Evolutionary conservation across 176 grass and related monocot species (phyloP).

Genomic region (Oryza brachyantha): DNA sequence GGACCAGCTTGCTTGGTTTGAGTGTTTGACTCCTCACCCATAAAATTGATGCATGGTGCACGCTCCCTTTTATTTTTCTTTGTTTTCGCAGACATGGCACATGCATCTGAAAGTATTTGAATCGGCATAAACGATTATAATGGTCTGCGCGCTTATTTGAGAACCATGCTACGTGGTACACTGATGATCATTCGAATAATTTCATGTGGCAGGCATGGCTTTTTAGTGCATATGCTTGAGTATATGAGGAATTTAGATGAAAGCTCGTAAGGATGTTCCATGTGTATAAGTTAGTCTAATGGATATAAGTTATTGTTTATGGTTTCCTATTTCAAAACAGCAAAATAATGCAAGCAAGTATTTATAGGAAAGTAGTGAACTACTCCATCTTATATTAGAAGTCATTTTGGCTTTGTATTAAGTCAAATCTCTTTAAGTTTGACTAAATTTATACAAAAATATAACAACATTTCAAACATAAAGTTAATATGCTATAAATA

Average conservation of each 20-base stretch:
- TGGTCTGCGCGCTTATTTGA: slow-evolving; percentile 6
- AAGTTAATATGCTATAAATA: too few species aligned
- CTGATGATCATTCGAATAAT: slow-evolving; percentile 21
- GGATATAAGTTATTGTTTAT: neutral
- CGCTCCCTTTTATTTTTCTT: neutral
- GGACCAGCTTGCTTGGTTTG: slow-evolving; percentile 33
- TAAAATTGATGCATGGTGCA: slow-evolving; percentile 29
- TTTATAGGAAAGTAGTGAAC: neutral
- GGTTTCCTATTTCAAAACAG: neutral
- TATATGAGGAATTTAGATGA: neutral
- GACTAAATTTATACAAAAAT: too few species aligned
- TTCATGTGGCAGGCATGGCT: slow-evolving; percentile 21
- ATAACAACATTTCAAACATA: too few species aligned
- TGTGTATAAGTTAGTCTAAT: neutral
- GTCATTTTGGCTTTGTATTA: too few species aligned
- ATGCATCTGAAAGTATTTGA: slow-evolving; percentile 28
- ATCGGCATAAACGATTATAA: slow-evolving; percentile 20
- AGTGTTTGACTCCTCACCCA: slow-evolving; percentile 33
- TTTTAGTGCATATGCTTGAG: neutral
- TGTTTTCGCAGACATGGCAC: slow-evolving; percentile 20
- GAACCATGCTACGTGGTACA: slow-evolving; percentile 11
- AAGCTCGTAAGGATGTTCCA: neutral
- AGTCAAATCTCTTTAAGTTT: too few species aligned
- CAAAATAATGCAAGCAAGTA: neutral
- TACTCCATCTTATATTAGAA: too few species aligned